Base-by-base conservation (phyloP, 768 basidiomycete genomes). In the Hygrocybe punicea region DNA sequence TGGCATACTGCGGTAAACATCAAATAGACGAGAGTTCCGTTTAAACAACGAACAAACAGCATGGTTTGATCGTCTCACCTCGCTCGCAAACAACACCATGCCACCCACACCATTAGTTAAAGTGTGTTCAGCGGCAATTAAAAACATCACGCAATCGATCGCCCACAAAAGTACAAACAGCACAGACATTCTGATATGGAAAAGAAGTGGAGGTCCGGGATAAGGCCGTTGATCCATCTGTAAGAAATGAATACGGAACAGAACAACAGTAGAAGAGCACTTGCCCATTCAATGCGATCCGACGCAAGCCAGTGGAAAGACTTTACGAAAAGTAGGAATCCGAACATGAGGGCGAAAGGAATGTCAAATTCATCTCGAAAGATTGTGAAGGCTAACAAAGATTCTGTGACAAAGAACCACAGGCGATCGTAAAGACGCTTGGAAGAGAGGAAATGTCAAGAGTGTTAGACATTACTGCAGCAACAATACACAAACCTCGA, bases 351-450 rank as follows among this genome's bases (percentile, higher is more conserved):
- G 45, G 88, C 88, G 68, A 98, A 98, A 3, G 86, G 83, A n/a
- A 87, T 81, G 71, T 95, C 92, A 68, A 96, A 94, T 70, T 93
- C 92, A 71, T 95, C 92, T 58, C 94, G 83, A 74, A 99, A 99
- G 62, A 98, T 98, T 35, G 97, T 97, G 69, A 98, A 89, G 1
- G 97, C 96, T 51, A 99, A 77, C 35, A 99, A 78, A 6, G 93
- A 95, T 70, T 99, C 97, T 1, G 97, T 98, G 50, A 98, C 83
- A 73, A 97, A 97, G 76, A 95, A 94, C 96, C 97, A 98, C 29
- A 93, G 82, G 61, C 92, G 82, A 68, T 98, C 96, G 70, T 98
- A 97, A 1, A 99, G 79, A 25, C 95, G 88, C 96, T 99, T 16
- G 33, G 10, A 33, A 51, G 47, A 11, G 33, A 51, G 47, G 45